Evolutionary conservation across 2,329 filamentous ascomycete genomes (phyloP).

Genomic region (Fusarium domesticum): DNA sequence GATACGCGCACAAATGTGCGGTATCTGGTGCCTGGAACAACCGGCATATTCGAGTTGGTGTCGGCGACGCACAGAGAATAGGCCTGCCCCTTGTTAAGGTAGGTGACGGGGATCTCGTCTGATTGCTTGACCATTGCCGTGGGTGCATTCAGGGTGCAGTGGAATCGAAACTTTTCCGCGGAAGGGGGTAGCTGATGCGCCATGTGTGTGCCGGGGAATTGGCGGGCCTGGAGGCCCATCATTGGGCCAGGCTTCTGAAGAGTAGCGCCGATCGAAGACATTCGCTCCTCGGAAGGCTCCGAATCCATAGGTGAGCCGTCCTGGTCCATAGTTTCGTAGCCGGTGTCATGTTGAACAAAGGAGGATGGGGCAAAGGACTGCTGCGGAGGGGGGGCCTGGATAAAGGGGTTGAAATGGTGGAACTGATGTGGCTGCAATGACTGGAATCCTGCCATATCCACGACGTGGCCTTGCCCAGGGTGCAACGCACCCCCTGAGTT

Average conservation of each 20-base stretch:
- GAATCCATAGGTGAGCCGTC: slow-evolving; percentile 67
- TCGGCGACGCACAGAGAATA: slow-evolving; percentile 86
- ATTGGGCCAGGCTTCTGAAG: slow-evolving; percentile 62
- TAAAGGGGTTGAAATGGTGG: slow-evolving; percentile 68
- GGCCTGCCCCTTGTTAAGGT: slow-evolving; percentile 95
- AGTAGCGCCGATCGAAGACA: slow-evolving; percentile 56
- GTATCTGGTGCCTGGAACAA: slow-evolving; percentile 65
- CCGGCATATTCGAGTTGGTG: slow-evolving; percentile 60
- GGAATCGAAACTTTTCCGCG: slow-evolving; percentile 79
- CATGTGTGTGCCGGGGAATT: slow-evolving; percentile 46
- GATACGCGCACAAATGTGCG: slow-evolving; percentile 92
- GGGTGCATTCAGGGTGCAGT: slow-evolving; percentile 85
- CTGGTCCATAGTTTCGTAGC: slow-evolving; percentile 76
- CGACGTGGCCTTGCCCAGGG: slow-evolving; percentile 48
- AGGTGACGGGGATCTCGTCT: slow-evolving; percentile 94
- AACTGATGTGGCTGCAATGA: slow-evolving; percentile 58
- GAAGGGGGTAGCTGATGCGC: slow-evolving; percentile 48
- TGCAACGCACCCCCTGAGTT: slow-evolving; percentile 64
- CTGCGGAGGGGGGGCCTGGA: slow-evolving; percentile 55
- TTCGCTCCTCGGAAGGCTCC: slow-evolving; percentile 48
- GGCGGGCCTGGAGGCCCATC: slow-evolving; percentile 54
- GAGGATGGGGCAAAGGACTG: slow-evolving; percentile 70
- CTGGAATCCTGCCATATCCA: slow-evolving; percentile 70
- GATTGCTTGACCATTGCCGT: slow-evolving; percentile 92
- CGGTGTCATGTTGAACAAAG: slow-evolving; percentile 77